Percentiles rank a stretch among this genome's conserved stretches.
Conservation (phyloP, 1,139 yeast genomes). For the Kazachstania sp. region DNA sequence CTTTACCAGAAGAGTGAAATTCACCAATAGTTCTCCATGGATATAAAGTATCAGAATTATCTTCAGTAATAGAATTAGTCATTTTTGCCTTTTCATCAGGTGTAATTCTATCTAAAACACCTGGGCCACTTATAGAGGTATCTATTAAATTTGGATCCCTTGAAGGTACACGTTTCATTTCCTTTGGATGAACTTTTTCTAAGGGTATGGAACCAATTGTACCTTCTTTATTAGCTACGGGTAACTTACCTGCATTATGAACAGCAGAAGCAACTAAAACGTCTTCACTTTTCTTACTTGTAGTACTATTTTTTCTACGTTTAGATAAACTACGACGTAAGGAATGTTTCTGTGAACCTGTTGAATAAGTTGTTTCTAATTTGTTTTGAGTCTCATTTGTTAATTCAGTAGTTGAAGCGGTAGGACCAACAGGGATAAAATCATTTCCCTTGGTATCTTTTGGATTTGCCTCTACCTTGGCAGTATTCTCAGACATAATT, state of each 20-base stretch:
- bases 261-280: slow-evolving; percentile 23
- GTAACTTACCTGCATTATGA: slow-evolving; percentile 15
- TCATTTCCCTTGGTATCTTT: neutral
- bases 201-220: slow-evolving; percentile 26
- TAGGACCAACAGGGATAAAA: neutral
- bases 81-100: slow-evolving; percentile 10
- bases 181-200: slow-evolving; percentile 23
- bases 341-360: slow-evolving; percentile 8
- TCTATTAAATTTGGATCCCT: slow-evolving; percentile 24
- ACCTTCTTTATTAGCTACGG: slow-evolving; percentile 22
- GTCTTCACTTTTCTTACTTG: slow-evolving; percentile 6
- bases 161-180: slow-evolving; percentile 15
- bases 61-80: slow-evolving; percentile 8
- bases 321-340: neutral
- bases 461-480: neutral
- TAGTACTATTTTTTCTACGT: neutral
- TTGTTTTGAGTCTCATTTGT: neutral
- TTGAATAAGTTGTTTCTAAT: slow-evolving; percentile 1
- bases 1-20: slow-evolving; percentile 30
- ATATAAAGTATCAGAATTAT: slow-evolving; percentile 18
- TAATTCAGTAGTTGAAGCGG: neutral
- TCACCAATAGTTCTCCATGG: slow-evolving; percentile 41
- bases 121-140: slow-evolving; percentile 24
- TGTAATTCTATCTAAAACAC: slow-evolving; percentile 13
- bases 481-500: neutral